Evolutionary conservation across 306 rosid species (phyloP).

Genomic region (Vigna unguiculata): DNA sequence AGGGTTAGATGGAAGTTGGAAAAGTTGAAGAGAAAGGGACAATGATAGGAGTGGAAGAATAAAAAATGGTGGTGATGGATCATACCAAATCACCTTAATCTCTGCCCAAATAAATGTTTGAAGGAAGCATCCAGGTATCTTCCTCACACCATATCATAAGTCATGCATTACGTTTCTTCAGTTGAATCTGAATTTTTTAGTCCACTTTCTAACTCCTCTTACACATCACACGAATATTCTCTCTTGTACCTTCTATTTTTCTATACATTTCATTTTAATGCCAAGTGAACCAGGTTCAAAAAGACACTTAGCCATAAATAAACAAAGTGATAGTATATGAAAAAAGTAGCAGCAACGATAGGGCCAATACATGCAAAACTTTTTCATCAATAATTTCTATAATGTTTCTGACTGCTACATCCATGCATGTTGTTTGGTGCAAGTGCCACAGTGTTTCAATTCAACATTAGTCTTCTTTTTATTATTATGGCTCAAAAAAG

Average conservation of each 20-base stretch:
- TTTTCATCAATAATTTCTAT: not conserved
- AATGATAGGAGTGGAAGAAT: no score
- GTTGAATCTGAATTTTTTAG: not conserved
- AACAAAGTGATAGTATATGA: not conserved
- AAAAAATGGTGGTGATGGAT: no score
- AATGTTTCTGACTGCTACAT: constrained; percentile 31
- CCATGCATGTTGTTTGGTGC: not conserved
- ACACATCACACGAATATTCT: not conserved
- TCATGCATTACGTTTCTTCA: constrained; percentile 47
- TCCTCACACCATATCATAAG: constrained; percentile 38
- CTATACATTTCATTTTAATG: not conserved
- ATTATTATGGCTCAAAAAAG: not conserved
- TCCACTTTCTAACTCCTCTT: not conserved
- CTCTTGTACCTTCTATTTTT: not conserved
- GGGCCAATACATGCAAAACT: constrained; percentile 10
- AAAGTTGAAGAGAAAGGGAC: no score
- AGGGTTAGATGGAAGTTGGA: not conserved
- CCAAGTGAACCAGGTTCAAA: not conserved
- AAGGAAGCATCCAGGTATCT: constrained; percentile 53
- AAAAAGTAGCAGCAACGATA: not conserved
- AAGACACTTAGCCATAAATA: not conserved
- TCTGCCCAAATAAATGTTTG: not conserved
- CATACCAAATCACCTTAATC: no score
- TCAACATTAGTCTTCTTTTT: not conserved
- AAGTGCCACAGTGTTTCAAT: not conserved